Base-by-base conservation (phyloP, 495 filamentous ascomycete species). In the Monascus purpureus region DNA sequence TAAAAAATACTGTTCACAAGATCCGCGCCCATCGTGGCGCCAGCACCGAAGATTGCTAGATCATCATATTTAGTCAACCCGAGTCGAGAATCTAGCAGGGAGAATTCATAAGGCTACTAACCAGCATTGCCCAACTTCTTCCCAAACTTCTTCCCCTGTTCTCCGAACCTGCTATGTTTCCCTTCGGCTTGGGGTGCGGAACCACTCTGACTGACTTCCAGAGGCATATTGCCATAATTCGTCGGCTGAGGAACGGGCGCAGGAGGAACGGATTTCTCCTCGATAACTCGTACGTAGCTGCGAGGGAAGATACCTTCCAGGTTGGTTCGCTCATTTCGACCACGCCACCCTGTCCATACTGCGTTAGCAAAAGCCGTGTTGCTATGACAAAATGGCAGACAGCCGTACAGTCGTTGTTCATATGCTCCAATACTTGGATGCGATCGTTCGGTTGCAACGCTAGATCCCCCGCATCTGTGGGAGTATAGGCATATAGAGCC, bases 1-100 rank as follows among this genome's bases (percentile, higher is more conserved):
- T 74, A 92, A 52, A 93, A 92, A 31, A 96, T 92, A 33, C 76
- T 72, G 50, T 93, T 92, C 34, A 96, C 90, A 47, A 96, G 77
- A 38, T 93, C 87, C 34, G 76, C 70, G 17, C 90, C 90, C 38
- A 95, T 73, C 3, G 90, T 92, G 37, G 87, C 87, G 46, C 87
- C 87, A 27, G 82, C 80, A 38, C 80, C 81, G 46, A 82, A 85
- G 39, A 82, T 79, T 15, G 70, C 68, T 63, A 46, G 8, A 36
- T 23, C 6, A 25, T 28, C 22, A 31, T 25, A 27, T 20, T 17
- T 15, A 14, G 25, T 35, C 15, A 11, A 13, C 13, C 26, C 6
- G 12, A 24, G 17, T 11, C 25, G n/a, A 15, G 9, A n/a, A 28
- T 17, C 11, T 3, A 17, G 13, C 11, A 39, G 28, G 17, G 11